These are phyloP conservation scores for Leccinum broughii DNA, from an alignment of 768 basidiomycete species.

Conservation along the genomic window DNA sequence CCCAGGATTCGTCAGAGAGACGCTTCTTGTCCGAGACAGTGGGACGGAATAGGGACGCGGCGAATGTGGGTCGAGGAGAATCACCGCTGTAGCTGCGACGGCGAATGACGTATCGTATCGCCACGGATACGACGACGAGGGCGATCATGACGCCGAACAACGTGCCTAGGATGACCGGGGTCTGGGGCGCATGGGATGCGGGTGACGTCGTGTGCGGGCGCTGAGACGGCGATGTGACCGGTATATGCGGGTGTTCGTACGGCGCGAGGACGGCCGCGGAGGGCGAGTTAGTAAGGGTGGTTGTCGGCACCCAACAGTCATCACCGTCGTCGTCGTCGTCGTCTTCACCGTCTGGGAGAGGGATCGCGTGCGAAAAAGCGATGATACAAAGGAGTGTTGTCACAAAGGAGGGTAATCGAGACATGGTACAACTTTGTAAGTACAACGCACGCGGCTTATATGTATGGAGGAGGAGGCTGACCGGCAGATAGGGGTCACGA, in stretches of 20 bases:
- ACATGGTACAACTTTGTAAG: conserved; percentile 5
- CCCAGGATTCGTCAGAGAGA: conserved; percentile 31
- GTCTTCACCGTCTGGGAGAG: conserved; percentile 1
- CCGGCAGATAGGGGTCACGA: too few relatives aligned
- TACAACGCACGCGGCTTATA: too few relatives aligned
- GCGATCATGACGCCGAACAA: conserved; percentile 18
- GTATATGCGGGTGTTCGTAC: conserved; percentile 11
- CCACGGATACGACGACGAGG: conserved; percentile 6
- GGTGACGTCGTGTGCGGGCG: conserved; percentile 13
- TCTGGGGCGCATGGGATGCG: conserved; percentile 2
- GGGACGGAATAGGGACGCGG: conserved; percentile 1
- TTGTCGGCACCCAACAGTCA: neutral
- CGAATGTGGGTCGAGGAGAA: conserved; percentile 7
- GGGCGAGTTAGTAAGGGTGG: neutral
- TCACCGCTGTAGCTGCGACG: conserved; percentile 11
- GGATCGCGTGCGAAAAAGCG: conserved; percentile 1
- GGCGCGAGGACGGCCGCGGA: conserved; percentile 12
- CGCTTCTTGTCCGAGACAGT: conserved; percentile 13
- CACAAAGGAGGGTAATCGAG: conserved; percentile 19
- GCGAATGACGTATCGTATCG: conserved; percentile 14
- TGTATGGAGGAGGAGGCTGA: too few relatives aligned
- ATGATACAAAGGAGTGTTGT: conserved; percentile 15
- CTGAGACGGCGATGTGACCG: conserved; percentile 13
- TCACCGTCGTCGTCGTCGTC: conserved; percentile 16
- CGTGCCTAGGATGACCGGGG: conserved; percentile 18